phyloP scores from a whole-genome alignment of 2,329 filamentous ascomycete genomes.

The Trichoderma lentiforme region DNA sequence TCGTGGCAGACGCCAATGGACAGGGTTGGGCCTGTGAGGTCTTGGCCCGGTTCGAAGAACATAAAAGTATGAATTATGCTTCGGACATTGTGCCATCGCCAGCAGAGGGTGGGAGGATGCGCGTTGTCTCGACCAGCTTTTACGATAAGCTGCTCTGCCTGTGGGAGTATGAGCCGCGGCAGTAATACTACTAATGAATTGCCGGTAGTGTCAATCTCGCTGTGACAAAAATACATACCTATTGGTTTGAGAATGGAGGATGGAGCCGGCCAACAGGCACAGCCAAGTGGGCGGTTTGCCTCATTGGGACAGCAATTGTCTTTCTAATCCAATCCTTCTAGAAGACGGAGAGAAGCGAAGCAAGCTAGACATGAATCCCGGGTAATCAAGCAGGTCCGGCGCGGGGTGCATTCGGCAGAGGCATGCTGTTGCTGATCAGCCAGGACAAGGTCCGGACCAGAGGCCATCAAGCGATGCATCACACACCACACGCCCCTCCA shows the following conservation, averaged over 20 bases:
- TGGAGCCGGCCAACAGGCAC: neutral
- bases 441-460: neutral
- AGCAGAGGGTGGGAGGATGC: conserved; percentile 22
- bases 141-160: conserved; percentile 69
- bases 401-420: conserved; percentile 16
- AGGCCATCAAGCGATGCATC: conserved; percentile 1
- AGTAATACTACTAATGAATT: neutral
- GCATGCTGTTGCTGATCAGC: conserved; percentile 12
- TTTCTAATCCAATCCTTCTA: neutral
- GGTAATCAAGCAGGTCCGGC: conserved; percentile 7
- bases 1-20: conserved; percentile 36
- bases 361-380: neutral
- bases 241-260: neutral
- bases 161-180: conserved; percentile 46
- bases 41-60: conserved; percentile 72
- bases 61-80: conserved; percentile 94
- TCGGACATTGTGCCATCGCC: conserved; percentile 55
- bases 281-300: neutral
- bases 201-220: neutral
- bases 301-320: neutral
- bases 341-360: conserved; percentile 10
- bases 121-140: conserved; percentile 70
- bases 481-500: conserved; percentile 12
- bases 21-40: conserved; percentile 60
- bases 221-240: neutral